These are phyloP conservation scores for Apiotrichum sp. DNA, from an alignment of 1,284 basidiomycete genomes.

Conservation along the genomic window DNA sequence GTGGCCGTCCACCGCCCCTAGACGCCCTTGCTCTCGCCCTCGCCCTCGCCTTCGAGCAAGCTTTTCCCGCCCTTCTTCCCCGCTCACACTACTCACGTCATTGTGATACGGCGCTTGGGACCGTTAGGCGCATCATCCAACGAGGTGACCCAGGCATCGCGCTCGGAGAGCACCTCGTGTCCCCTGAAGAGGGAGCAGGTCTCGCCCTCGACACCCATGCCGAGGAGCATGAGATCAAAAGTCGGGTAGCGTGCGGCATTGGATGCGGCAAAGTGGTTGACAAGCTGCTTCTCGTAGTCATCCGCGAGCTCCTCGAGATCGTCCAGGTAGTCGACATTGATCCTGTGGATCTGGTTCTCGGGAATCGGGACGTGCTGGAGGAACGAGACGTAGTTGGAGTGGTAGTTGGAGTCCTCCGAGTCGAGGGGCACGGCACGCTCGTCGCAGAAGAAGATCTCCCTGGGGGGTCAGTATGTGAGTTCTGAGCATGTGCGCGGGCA, in stretches of 20 bases:
- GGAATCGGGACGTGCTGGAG: conserved; percentile 78
- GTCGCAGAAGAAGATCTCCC: conserved; percentile 97
- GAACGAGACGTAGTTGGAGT: conserved; percentile 68
- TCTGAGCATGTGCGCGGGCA: no score
- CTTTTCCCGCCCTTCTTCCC: no score
- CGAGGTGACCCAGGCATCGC: conserved; percentile 88
- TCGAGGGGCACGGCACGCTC: conserved; percentile 93
- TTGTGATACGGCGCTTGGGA: conserved; percentile 79
- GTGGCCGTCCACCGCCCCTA: no score
- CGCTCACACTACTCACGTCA: conserved; percentile 51
- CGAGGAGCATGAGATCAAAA: conserved; percentile 89
- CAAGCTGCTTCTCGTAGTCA: conserved; percentile 88
- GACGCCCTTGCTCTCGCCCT: no score
- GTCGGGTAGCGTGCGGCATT: conserved; percentile 88
- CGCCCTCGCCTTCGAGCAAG: no score
- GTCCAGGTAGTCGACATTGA: conserved; percentile 65
- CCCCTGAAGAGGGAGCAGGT: conserved; percentile 93
- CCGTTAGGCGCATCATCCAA: conserved; percentile 92
- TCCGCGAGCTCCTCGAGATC: conserved; percentile 80
- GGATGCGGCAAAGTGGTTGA: conserved; percentile 79
- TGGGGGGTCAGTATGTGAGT: conserved; percentile 40
- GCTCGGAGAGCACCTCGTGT: conserved; percentile 76
- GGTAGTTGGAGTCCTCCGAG: conserved; percentile 89
- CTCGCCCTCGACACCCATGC: conserved; percentile 92
- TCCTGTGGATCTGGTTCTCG: conserved; percentile 71